Conservation (phyloP, 768 basidiomycete genomes). For the Podaxis mareebaensis region DNA sequence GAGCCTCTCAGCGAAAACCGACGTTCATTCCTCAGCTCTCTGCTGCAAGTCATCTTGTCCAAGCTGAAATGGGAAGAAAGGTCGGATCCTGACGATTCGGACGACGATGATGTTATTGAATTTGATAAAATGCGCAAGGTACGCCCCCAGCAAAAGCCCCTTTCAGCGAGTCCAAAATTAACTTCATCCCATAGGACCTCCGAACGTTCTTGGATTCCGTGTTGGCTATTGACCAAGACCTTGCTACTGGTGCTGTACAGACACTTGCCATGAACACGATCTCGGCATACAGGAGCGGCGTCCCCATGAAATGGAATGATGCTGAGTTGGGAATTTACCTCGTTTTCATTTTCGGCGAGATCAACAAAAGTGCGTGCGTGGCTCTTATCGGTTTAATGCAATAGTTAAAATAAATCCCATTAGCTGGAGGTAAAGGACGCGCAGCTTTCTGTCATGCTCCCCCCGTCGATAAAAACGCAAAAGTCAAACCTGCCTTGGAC, state of each 20-base stretch:
- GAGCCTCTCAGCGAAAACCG: constrained; percentile 65
- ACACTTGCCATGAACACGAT: constrained; percentile 75
- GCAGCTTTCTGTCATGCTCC: constrained; percentile 85
- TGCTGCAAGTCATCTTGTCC: constrained; percentile 75
- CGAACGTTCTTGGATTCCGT: constrained; percentile 86
- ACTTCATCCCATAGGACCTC: constrained; percentile 59
- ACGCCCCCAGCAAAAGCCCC: constrained; percentile 17
- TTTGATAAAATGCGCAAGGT: constrained; percentile 90
- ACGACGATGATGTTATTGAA: constrained; percentile 82
- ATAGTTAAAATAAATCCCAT: background rate
- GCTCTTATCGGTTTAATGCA: background rate
- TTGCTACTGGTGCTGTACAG: constrained; percentile 79
- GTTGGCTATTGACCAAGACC: constrained; percentile 78
- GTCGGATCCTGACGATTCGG: constrained; percentile 77
- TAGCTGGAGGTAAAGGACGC: constrained; percentile 78
- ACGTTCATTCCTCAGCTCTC: constrained; percentile 73
- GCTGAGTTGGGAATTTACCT: constrained; percentile 93
- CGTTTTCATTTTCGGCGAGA: constrained; percentile 91
- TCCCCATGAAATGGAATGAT: constrained; percentile 82
- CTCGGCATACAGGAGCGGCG: constrained; percentile 63
- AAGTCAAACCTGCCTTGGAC: constrained; percentile 57
- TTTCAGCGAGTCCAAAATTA: background rate
- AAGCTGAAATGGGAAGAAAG: constrained; percentile 93
- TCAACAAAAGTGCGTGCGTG: constrained; percentile 72
- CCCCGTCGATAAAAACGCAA: constrained; percentile 59